Evolutionary conservation across 805 yeast genomes (phyloP).

Genomic region (Lipomyces lipofer): DNA sequence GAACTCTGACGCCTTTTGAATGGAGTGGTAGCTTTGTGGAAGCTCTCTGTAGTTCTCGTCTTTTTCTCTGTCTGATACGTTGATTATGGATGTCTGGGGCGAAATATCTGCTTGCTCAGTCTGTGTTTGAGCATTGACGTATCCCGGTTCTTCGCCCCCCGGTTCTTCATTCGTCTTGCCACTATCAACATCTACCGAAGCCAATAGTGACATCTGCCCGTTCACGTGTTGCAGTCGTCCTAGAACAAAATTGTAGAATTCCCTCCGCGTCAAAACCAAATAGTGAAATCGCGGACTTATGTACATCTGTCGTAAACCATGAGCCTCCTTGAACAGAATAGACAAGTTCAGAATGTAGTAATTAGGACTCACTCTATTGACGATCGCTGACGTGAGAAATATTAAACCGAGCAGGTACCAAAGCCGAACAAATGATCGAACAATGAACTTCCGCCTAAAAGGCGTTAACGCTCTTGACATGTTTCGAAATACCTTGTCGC

Average conservation of each 20-base stretch:
- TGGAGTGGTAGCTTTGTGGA: constrained; percentile 11
- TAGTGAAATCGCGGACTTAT: constrained; percentile 17
- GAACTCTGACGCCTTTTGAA: constrained; percentile 5
- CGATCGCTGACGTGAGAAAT: constrained; percentile 12
- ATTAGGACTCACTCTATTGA: too few species aligned
- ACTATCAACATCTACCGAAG: too few species aligned
- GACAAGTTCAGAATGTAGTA: too few species aligned
- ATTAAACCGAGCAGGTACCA: constrained; percentile 20
- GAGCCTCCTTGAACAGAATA: too few species aligned
- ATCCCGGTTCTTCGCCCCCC: background rate
- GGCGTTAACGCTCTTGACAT: too few species aligned
- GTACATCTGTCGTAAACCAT: constrained; percentile 9
- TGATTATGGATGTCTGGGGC: background rate
- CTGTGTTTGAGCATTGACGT: constrained; percentile 24
- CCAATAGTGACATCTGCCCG: constrained; percentile 3
- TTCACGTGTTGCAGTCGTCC: constrained; percentile 8
- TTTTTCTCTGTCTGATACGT: background rate
- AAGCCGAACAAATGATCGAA: constrained; percentile 6
- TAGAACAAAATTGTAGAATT: constrained; percentile 8
- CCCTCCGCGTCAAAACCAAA: constrained; percentile 15
- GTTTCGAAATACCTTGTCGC: too few species aligned
- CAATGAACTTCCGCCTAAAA: constrained; percentile 6
- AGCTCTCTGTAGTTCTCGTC: background rate
- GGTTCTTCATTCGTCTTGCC: too few species aligned
- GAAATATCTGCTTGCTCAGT: constrained; percentile 6